Evolutionary conservation across 2,329 filamentous ascomycete species (phyloP).

Genomic region (Colletotrichum sansevieriae): DNA sequence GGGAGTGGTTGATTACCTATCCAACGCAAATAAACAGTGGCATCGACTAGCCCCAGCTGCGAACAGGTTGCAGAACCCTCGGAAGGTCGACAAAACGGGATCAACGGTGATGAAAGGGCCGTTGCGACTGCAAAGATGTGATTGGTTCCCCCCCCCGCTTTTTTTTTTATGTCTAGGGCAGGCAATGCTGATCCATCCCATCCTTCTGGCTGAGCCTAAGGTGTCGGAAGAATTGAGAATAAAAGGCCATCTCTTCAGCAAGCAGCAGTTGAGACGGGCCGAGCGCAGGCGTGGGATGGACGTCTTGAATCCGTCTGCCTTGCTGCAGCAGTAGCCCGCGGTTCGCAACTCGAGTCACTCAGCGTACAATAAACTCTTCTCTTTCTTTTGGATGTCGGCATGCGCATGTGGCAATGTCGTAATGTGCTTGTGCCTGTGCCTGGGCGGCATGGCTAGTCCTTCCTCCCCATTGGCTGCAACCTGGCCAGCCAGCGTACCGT

Average conservation of each 20-base stretch:
- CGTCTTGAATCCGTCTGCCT: slow-evolving; percentile 1
- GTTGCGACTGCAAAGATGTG: slow-evolving; percentile 17
- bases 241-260: not conserved
- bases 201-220: not conserved
- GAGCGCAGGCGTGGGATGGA: not conserved
- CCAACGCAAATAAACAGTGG: slow-evolving; percentile 25
- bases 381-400: not conserved
- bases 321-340: not conserved
- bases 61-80: not conserved
- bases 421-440: slow-evolving; percentile 14
- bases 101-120: slow-evolving; percentile 11
- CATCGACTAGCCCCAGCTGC: not conserved
- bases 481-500: slow-evolving; percentile 13
- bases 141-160: not conserved
- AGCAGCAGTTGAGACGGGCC: slow-evolving; percentile 8
- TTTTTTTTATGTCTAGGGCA: slow-evolving; percentile 11
- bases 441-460: slow-evolving; percentile 1
- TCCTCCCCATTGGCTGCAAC: not conserved
- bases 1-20: not conserved
- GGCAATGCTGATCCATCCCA: not conserved
- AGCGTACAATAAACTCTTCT: not conserved
- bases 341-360: not conserved
- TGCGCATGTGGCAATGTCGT: not conserved
- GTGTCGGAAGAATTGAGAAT: not conserved
- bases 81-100: not conserved